Evolutionary conservation across 352 stramenopile genomes (phyloP), one percentile per base, ranked within the genome.

Genomic region (Pythium apleroticum): DNA sequence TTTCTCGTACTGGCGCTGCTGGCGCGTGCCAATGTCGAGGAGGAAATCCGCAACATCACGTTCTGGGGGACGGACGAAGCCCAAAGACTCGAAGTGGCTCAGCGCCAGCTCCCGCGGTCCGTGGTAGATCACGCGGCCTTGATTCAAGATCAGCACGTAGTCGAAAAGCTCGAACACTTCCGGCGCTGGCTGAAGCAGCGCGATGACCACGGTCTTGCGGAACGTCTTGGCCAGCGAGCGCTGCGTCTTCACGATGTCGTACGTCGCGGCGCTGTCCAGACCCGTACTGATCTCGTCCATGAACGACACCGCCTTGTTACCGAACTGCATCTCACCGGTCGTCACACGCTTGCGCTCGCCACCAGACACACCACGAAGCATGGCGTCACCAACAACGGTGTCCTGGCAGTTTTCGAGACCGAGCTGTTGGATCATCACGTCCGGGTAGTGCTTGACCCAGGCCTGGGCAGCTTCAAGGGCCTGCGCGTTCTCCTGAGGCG

Each of bases 131-230:
- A 97, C 72, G 25, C 73, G 60, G 39, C 90, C 89, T 53, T 90
- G 66, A 65, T 85, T 83, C n/a, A 98, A 58, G 22, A 98, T 41
- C 20, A 96, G 84, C 6, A 97, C 60, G 52, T 97, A 78, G 71
- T 98, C 91, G 71, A 98, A 97, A 17, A 96, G 67, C 12, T 78
- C 75, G 31, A 91, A 92, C 12, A 91, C 88, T 72, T 97, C 90
- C 8, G 91, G 91, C 12, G 89, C 74, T 37, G 91, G 90, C 69
- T 97, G 69, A 11, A 94, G 68, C 45, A 96, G 64, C 3, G 81
- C 80, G 8, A 95, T 66, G 2, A 86, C 70, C 8, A 62, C 33
- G 9, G 73, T 80, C 28, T 60, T 49, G 0, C 57, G 25, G 1
- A 83, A 25, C 14, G 24, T 56, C 39, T 73, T 20, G 3, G 72